Conservation (phyloP, 495 filamentous ascomycete genomes). For the Xylaria castorea region DNA sequence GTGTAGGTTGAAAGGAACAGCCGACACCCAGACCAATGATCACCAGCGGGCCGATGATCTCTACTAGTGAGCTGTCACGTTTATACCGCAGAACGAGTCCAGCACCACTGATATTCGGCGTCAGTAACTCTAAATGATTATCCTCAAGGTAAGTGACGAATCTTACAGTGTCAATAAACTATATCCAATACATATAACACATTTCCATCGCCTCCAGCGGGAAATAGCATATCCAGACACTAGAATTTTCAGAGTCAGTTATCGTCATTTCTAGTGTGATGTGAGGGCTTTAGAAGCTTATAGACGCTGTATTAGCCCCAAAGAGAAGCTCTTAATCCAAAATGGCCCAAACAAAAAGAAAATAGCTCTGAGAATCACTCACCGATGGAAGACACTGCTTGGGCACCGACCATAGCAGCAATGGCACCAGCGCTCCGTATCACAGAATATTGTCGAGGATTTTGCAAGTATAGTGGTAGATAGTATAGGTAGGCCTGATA, state of each 20-base stretch:
- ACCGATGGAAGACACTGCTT: constrained; percentile 57
- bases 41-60: constrained; percentile 46
- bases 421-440: constrained; percentile 55
- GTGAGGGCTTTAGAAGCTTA: not conserved
- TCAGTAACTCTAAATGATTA: not conserved
- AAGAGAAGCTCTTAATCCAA: not conserved
- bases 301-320: not conserved
- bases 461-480: constrained; percentile 57
- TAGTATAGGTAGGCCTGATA: constrained; percentile 64
- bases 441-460: constrained; percentile 43
- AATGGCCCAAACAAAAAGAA: not conserved
- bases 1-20: constrained; percentile 62
- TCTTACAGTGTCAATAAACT: constrained; percentile 59
- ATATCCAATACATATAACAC: constrained; percentile 63
- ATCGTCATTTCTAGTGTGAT: not conserved
- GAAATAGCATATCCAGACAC: constrained; percentile 38
- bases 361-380: not conserved
- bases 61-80: constrained; percentile 39
- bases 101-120: constrained; percentile 41
- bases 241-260: not conserved
- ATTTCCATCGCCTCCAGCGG: constrained; percentile 56
- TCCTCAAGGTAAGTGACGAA: not conserved
- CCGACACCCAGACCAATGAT: constrained; percentile 61
- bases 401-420: constrained; percentile 59
- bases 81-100: constrained; percentile 61